Evolutionary conservation across 331 rosid genomes (phyloP).

Genomic region (Ulmus americana): DNA sequence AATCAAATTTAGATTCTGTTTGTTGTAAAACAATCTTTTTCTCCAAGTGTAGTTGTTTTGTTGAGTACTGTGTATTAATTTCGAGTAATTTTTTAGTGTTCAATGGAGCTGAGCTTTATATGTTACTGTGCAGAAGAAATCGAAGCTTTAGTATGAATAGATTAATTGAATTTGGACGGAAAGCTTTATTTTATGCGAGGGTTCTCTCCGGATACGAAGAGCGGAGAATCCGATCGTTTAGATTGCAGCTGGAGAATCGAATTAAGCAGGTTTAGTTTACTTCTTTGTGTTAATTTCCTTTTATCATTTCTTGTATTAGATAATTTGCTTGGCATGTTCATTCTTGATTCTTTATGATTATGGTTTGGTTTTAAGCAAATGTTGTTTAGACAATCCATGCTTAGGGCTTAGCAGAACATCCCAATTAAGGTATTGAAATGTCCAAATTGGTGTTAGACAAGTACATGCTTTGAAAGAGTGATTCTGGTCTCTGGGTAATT

Average conservation of each 20-base stretch:
- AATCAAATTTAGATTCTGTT: no score
- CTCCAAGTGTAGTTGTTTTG: no score
- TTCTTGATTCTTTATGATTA: not conserved
- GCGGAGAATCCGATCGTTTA: slow-evolving; percentile 61
- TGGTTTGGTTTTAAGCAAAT: no score
- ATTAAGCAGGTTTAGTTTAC: slow-evolving; percentile 44
- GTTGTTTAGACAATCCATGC: no score
- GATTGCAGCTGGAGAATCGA: slow-evolving; percentile 61
- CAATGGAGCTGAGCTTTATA: not conserved
- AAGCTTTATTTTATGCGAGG: slow-evolving; percentile 59
- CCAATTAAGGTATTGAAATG: no score
- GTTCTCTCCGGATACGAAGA: slow-evolving; percentile 90
- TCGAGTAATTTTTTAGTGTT: no score
- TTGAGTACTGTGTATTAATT: no score
- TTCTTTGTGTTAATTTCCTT: not conserved
- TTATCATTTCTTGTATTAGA: not conserved
- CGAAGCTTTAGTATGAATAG: slow-evolving; percentile 48
- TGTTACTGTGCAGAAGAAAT: slow-evolving; percentile 22
- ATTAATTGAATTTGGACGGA: slow-evolving; percentile 67
- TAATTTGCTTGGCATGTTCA: not conserved
- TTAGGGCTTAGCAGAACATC: no score
- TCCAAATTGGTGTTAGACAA: no score
- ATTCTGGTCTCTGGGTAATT: no score
- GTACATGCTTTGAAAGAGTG: no score
- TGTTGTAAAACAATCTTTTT: no score